Evolutionary conservation across 306 rosid species (phyloP), one percentile per base, ranked within the genome.

Genomic region (Ziziphus jujuba): DNA sequence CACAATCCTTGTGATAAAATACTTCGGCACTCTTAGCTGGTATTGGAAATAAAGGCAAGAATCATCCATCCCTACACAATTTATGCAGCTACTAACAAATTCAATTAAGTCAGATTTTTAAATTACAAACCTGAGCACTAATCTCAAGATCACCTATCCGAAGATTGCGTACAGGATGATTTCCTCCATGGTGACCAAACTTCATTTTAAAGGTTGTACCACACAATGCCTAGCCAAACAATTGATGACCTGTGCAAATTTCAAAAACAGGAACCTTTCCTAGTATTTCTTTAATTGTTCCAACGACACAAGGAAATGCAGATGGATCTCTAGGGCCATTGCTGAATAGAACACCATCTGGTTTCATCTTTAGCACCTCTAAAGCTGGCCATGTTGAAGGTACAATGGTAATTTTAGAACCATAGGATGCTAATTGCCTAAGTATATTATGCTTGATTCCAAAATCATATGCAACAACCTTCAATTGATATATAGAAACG

Each of bases 111-210:
- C 12, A 11, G 50, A 36, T 15, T 62, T 50, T 67, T 25, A 23
- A 33, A 51, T 60, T 7, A 53, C 72, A 72, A 64, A 90, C 99
- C 97, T 93, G 99, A 53, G 97, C 84, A 77, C 97, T 93, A 65
- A 93, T 93, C 70, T 90, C 99, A 65, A 93, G 97, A 8, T 74
- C 70, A 64, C 96, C 88, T 23, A 74, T 80, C 43, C 65, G 63
- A 75, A 88, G 85, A 77, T 90, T 88, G 52, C 96, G 90, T 40
- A 93, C 97, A 0, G 99, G 99, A 68, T 93, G 99, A 75, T 93
- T 93, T 77, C 99, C 99, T 65, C 99, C 99, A 21, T 93, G 99
- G 75, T 90, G 99, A 75, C 97, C 99, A 54, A 90, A 93, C 74
- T 93, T 93, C 99, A 93, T 93, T 76, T 93, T 93, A 69, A 83